Evolutionary conservation across 2,329 filamentous ascomycete genomes (phyloP), one percentile per base, ranked within the genome.

Genomic region (Fusarium sp.): DNA sequence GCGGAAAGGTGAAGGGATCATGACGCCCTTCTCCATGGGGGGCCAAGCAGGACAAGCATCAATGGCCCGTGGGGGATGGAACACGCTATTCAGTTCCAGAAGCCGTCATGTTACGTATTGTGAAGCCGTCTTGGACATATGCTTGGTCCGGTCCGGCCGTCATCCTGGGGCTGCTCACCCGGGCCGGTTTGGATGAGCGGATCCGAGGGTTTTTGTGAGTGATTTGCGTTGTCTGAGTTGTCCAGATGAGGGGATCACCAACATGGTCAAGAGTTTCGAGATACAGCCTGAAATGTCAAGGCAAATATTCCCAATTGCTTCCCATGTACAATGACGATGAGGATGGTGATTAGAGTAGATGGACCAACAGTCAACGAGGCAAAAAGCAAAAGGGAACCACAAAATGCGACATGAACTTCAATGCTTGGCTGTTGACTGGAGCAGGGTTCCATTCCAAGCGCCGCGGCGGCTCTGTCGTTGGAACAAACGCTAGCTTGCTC

Each of bases 41-140:
- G 33, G 32, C 38, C 59, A 45, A 27, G 62, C 47, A 52, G 43
- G 27, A 45, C 25, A 43, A 30, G 17, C 17, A 33, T 37, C 61
- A 56, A 65, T 59, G 70, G 38, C 65, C 63, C 66, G 67, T 72
- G 72, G 72, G 72, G 71, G 68, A 68, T 43, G 61, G 63, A 68
- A 66, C 61, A 69, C 43, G 63, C 71, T 68, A 45, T 59, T 70
- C 71, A 54, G 54, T 71, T 63, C 65, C 57, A 77, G 69, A 76
- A 75, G 68, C 35, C 64, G 65, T 70, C 60, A 76, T 76, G 74
- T 78, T 76, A 77, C 75, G 72, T 78, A 78, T 74, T 63, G 43
- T 57, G 60, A 40, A 57, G 22, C 27, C n/a, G 14, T 63, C 63
- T 45, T 65, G 62, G 47, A 66, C 63, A 43, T 62, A 27, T 64